A percentile compares a stretch with the other conserved stretches of the same genome.
phyloP scores from a whole-genome alignment of 345 rosid species.

The Excoecaria agallocha region DNA sequence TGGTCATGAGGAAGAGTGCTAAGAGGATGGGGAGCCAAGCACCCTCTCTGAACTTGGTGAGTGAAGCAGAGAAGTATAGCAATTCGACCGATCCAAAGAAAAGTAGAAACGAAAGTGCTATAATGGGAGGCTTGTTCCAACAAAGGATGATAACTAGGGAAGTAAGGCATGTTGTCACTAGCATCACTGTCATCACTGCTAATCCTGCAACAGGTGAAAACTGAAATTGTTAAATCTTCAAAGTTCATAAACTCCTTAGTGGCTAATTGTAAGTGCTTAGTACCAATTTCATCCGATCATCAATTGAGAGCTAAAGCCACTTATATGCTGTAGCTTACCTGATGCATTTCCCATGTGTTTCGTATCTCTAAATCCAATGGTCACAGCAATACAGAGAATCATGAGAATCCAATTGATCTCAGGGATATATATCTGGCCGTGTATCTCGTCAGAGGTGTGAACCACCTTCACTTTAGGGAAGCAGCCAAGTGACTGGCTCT shows the following conservation, averaged over 20 bases:
- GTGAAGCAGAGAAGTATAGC: slow-evolving; percentile 97
- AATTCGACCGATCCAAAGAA: slow-evolving; percentile 84
- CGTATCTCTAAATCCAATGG: slow-evolving; percentile 93
- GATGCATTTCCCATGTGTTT: slow-evolving; percentile 98
- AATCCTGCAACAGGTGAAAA: slow-evolving; percentile 53
- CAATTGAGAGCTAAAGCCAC: background rate
- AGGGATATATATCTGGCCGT: slow-evolving; percentile 98
- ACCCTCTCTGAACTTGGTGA: slow-evolving; percentile 90
- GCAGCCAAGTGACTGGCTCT: slow-evolving; percentile 98
- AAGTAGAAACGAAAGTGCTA: slow-evolving; percentile 73
- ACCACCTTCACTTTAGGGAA: slow-evolving; percentile 96
- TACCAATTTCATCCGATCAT: background rate
- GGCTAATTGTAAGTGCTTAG: background rate
- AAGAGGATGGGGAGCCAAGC: slow-evolving; percentile 99
- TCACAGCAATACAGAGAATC: slow-evolving; percentile 96
- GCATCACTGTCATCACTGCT: slow-evolving; percentile 98
- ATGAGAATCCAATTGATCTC: slow-evolving; percentile 99
- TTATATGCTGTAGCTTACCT: slow-evolving; percentile 37
- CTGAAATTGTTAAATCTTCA: slow-evolving; percentile 2
- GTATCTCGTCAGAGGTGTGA: slow-evolving; percentile 95
- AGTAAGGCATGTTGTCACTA: slow-evolving; percentile 95
- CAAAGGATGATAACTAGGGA: slow-evolving; percentile 84
- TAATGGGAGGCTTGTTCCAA: slow-evolving; percentile 82
- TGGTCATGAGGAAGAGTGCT: slow-evolving; percentile 74
- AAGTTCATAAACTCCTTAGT: background rate